phyloP scores from a whole-genome alignment of 1,284 basidiomycete genomes.

The Microbotryum intermedium region DNA sequence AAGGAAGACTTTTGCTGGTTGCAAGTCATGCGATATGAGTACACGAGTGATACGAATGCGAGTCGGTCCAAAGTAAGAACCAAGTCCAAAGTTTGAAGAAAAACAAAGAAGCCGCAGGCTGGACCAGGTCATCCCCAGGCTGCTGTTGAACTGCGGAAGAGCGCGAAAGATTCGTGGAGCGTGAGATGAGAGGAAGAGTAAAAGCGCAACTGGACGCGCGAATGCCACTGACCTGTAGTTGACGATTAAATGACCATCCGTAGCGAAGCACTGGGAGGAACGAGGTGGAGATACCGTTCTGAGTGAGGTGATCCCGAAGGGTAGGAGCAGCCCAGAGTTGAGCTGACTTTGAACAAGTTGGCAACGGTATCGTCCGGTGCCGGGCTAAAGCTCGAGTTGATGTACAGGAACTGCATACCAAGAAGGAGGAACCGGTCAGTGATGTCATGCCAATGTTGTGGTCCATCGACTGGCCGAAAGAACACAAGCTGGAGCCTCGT shows the following conservation, averaged over 20 bases:
- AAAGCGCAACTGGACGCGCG: neutral
- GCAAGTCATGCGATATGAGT: too few species aligned
- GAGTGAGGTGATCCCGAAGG: slow-evolving; percentile 1
- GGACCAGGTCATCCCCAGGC: slow-evolving; percentile 56
- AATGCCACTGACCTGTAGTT: slow-evolving; percentile 70
- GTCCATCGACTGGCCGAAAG: neutral
- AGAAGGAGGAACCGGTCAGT: neutral
- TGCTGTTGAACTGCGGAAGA: slow-evolving; percentile 51
- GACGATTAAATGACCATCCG: slow-evolving; percentile 87
- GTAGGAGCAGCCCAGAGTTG: neutral
- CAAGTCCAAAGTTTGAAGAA: neutral
- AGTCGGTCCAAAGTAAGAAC: neutral
- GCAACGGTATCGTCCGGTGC: slow-evolving; percentile 87
- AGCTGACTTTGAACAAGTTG: slow-evolving; percentile 54
- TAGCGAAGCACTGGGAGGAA: slow-evolving; percentile 67
- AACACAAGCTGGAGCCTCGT: neutral
- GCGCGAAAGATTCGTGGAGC: neutral
- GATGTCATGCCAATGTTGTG: neutral
- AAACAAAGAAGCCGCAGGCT: neutral
- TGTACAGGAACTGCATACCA: slow-evolving; percentile 78
- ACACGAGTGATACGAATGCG: neutral
- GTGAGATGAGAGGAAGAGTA: neutral
- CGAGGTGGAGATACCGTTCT: neutral
- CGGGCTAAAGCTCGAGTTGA: slow-evolving; percentile 93
- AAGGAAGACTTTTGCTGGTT: too few species aligned